Conservation (phyloP, 2,329 filamentous ascomycete species). For the Pseudocercospora vitis region DNA sequence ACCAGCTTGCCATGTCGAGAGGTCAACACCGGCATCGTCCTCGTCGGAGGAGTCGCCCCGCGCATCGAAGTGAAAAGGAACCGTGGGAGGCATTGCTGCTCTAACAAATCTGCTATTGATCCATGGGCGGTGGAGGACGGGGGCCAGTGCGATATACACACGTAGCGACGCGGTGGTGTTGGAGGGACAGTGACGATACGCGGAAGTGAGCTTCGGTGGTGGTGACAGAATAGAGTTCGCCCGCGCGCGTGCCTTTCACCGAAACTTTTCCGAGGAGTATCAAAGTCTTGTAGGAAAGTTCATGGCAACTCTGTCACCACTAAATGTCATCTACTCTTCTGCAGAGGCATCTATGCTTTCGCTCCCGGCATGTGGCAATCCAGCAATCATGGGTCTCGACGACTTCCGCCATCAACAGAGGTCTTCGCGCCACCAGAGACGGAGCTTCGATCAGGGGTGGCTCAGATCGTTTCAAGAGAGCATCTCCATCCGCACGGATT, state of each 20-base stretch:
- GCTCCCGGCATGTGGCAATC: constrained; percentile 12
- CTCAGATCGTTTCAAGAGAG: constrained; percentile 16
- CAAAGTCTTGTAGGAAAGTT: constrained; percentile 2
- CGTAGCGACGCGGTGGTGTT: background rate
- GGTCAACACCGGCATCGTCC: constrained; percentile 28
- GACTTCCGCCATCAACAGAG: constrained; percentile 67
- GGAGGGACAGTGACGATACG: background rate
- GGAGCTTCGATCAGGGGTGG: constrained; percentile 17
- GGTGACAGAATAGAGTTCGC: background rate
- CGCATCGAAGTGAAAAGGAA: constrained; percentile 32
- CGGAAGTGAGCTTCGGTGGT: background rate
- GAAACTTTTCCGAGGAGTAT: constrained; percentile 9
- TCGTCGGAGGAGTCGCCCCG: constrained; percentile 34
- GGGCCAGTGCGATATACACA: background rate
- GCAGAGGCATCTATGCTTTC: constrained; percentile 16
- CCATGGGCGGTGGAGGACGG: background rate
- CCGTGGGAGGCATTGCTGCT: constrained; percentile 14
- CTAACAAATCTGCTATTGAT: constrained; percentile 1
- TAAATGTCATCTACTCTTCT: constrained; percentile 16
- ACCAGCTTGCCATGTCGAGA: constrained; percentile 32
- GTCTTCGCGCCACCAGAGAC: constrained; percentile 51
- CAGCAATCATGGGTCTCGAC: constrained; percentile 52
- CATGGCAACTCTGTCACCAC: background rate
- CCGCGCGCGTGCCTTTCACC: background rate
- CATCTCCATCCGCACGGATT: constrained; percentile 1